Evolutionary conservation across 1,139 yeast genomes (phyloP).

Genomic region (Hemisphaericaspora xylofermentans): DNA sequence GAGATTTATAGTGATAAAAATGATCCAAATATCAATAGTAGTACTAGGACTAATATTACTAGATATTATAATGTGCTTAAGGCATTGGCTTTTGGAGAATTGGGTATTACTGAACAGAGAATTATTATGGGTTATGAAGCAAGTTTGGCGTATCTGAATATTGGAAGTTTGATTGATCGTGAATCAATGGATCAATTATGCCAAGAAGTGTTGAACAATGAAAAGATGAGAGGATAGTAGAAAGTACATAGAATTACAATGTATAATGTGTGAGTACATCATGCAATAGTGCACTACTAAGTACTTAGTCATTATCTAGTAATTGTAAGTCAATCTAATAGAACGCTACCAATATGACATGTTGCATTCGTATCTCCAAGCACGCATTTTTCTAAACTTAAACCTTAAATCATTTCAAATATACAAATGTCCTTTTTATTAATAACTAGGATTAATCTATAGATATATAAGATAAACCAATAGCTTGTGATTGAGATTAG

Average conservation of each 20-base stretch:
- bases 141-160: constrained; percentile 71
- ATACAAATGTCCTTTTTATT: no score
- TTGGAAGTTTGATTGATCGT: constrained; percentile 71
- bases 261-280: no score
- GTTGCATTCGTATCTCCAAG: no score
- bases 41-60: constrained; percentile 70
- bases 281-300: no score
- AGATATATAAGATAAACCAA: background rate
- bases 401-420: no score
- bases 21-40: constrained; percentile 59
- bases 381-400: no score
- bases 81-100: constrained; percentile 77
- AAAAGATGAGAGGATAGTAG: constrained; percentile 65
- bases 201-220: constrained; percentile 67
- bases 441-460: no score
- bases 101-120: constrained; percentile 83
- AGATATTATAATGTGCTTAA: constrained; percentile 82
- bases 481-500: constrained; percentile 2
- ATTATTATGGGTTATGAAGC: constrained; percentile 85
- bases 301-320: no score
- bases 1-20: constrained; percentile 92
- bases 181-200: constrained; percentile 77
- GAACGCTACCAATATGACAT: no score
- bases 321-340: no score
- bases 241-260: background rate